Evolutionary conservation across 495 filamentous ascomycete genomes (phyloP).

Genomic region (Mycothermus thermophilus): DNA sequence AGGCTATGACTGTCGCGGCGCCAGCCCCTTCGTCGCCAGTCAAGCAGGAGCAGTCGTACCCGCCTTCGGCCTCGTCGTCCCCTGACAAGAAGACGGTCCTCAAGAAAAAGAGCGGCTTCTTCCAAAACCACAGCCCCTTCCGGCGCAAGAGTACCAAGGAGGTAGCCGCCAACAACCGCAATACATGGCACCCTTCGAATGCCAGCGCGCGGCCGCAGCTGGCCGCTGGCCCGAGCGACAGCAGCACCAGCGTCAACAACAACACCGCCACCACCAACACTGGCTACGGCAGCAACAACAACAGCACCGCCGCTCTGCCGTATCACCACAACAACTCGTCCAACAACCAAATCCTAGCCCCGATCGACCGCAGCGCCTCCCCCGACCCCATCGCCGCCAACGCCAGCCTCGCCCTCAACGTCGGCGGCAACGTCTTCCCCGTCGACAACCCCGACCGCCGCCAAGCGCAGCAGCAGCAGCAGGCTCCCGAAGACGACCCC

Average conservation of each 20-base stretch:
- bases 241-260: slow-evolving; percentile 4
- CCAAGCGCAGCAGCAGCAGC: slow-evolving; percentile 22
- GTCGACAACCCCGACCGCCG: slow-evolving; percentile 66
- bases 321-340: no score
- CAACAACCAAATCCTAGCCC: slow-evolving; percentile 23
- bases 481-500: slow-evolving; percentile 49
- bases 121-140: slow-evolving; percentile 88
- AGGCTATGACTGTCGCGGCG: slow-evolving; percentile 13
- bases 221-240: slow-evolving; percentile 5
- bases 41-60: slow-evolving; percentile 37
- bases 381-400: slow-evolving; percentile 89
- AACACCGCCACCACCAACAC: slow-evolving; percentile 4
- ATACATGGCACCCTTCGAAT: slow-evolving; percentile 40
- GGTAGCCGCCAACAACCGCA: slow-evolving; percentile 25
- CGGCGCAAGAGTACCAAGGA: slow-evolving; percentile 82
- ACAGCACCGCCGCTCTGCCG: no score
- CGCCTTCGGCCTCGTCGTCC: slow-evolving; percentile 27
- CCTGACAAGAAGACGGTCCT: slow-evolving; percentile 52
- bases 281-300: slow-evolving; percentile 8
- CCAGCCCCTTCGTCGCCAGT: slow-evolving; percentile 12
- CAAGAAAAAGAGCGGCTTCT: slow-evolving; percentile 83
- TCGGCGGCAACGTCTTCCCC: slow-evolving; percentile 93
- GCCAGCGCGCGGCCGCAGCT: slow-evolving; percentile 16
- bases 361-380: slow-evolving; percentile 35
- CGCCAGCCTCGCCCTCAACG: slow-evolving; percentile 86